phyloP scores from a whole-genome alignment of 192 early-diverging fungal genomes.

The Anaeromyces robustus region DNA sequence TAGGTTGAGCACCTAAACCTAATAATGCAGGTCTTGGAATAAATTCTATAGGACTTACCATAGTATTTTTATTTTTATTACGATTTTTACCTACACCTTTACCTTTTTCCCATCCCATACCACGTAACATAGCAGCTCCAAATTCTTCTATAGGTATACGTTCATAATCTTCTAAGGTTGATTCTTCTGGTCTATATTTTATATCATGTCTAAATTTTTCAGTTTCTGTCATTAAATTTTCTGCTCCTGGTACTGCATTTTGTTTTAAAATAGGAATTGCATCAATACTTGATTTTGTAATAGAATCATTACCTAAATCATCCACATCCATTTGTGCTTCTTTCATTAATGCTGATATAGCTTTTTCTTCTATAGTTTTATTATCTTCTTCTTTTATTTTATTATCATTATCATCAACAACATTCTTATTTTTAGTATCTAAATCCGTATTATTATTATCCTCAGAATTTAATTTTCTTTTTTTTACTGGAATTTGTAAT shows the following conservation, averaged over 20 bases:
- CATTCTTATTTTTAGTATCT: not conserved
- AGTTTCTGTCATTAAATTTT: slow-evolving; percentile 19
- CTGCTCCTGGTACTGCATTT: slow-evolving; percentile 24
- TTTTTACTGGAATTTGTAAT: not conserved
- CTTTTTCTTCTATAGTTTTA: not conserved
- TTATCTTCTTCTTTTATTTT: not conserved
- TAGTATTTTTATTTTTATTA: slow-evolving; percentile 10
- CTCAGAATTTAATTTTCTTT: not conserved
- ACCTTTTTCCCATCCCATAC: slow-evolving; percentile 81
- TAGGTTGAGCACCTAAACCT: slow-evolving; percentile 69
- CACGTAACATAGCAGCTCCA: slow-evolving; percentile 68
- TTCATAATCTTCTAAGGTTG: slow-evolving; percentile 60
- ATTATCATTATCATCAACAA: not conserved
- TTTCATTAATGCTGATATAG: not conserved
- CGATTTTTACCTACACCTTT: slow-evolving; percentile 29
- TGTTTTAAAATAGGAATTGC: slow-evolving; percentile 21
- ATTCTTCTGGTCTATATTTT: slow-evolving; percentile 38
- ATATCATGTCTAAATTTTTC: slow-evolving; percentile 50
- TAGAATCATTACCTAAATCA: not conserved
- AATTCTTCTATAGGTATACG: slow-evolving; percentile 77
- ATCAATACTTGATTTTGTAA: not conserved
- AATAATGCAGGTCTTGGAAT: slow-evolving; percentile 49
- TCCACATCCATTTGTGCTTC: not conserved
- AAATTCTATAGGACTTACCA: not conserved
- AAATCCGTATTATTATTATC: not conserved